A percentile compares a stretch with the other conserved stretches of the same genome.
Evolutionary conservation across 257 asterid genomes (phyloP).

Genomic region (Solanum arcanum): DNA sequence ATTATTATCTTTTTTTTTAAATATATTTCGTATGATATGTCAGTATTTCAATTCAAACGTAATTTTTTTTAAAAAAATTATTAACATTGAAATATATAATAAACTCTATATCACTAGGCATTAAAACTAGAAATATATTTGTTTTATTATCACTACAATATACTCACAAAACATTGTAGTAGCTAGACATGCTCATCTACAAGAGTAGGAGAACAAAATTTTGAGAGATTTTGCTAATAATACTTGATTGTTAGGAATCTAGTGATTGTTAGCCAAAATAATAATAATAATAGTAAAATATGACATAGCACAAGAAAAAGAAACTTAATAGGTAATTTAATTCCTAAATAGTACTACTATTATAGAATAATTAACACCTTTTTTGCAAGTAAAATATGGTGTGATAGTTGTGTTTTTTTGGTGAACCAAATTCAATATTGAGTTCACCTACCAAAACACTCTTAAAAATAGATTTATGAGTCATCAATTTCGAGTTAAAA

Average conservation of each 20-base stretch:
- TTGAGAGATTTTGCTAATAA: neutral
- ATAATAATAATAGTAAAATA: neutral
- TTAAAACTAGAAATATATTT: neutral
- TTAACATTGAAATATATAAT: neutral
- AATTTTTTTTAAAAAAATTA: neutral
- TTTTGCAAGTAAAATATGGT: neutral
- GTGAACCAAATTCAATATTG: neutral
- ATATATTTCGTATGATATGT: neutral
- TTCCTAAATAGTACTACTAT: neutral
- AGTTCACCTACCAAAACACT: neutral
- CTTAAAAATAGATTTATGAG: neutral
- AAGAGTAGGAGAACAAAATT: slow-evolving; percentile 1
- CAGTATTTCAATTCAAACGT: neutral
- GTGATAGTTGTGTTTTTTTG: neutral
- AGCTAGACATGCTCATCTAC: neutral
- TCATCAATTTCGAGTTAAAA: neutral
- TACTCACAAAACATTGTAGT: neutral
- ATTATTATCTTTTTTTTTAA: neutral
- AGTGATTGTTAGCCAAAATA: neutral
- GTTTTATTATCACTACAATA: neutral
- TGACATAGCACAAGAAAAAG: neutral
- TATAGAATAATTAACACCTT: neutral
- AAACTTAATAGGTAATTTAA: neutral
- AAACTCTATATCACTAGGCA: too few relatives aligned
- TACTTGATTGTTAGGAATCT: neutral